phyloP scores from a whole-genome alignment of 2,329 filamentous ascomycete genomes.

The Paradendryphiella salina region DNA sequence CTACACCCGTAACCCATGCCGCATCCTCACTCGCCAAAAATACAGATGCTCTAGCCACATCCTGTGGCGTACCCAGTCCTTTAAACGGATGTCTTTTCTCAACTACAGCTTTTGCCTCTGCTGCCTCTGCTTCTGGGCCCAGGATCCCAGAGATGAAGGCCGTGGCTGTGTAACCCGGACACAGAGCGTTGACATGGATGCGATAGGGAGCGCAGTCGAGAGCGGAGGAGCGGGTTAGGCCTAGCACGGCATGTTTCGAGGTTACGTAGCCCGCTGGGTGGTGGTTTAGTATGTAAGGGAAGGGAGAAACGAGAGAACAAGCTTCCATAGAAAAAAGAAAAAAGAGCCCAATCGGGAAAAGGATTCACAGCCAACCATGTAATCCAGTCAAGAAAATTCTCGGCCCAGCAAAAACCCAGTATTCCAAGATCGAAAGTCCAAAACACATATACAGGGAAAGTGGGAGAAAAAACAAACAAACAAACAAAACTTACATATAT shows the following conservation, averaged over 20 bases:
- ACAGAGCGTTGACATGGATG: constrained; percentile 60
- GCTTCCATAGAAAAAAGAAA: no score
- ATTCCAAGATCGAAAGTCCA: no score
- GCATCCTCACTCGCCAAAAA: constrained; percentile 55
- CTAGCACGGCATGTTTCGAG: constrained; percentile 56
- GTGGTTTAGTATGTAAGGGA: neutral
- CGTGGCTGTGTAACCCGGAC: constrained; percentile 53
- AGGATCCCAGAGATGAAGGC: constrained; percentile 32
- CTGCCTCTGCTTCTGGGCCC: constrained; percentile 8
- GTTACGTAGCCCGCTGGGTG: constrained; percentile 47
- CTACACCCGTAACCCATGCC: constrained; percentile 51
- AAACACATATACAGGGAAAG: no score
- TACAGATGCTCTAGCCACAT: constrained; percentile 48
- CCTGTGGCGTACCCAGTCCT: constrained; percentile 37
- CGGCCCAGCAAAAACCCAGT: no score
- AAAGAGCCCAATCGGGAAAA: no score
- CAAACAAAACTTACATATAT: constrained; percentile 28
- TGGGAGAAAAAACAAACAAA: neutral
- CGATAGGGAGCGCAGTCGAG: constrained; percentile 54
- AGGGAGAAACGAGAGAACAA: no score
- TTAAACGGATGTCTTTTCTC: constrained; percentile 35
- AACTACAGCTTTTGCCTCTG: constrained; percentile 8
- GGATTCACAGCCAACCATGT: no score
- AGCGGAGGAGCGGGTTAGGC: constrained; percentile 55
- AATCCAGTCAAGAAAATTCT: no score